These are phyloP conservation scores for Penicillium sp. DNA, from an alignment of 2,329 filamentous ascomycete genomes.

Conservation along the genomic window DNA sequence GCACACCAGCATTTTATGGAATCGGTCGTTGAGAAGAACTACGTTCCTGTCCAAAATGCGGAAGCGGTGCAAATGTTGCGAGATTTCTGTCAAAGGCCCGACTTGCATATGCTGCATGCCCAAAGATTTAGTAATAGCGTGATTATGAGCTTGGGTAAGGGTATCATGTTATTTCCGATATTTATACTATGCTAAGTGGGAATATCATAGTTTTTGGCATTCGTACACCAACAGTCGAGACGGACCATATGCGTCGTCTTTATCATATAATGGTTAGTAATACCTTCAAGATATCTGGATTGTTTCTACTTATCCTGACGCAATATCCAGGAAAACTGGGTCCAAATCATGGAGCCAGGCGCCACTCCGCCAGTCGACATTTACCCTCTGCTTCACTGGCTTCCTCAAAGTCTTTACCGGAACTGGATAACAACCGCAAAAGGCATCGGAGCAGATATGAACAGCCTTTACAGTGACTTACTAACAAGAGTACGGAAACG, in stretches of 20 bases:
- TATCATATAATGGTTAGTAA: not conserved
- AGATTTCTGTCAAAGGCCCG: not conserved
- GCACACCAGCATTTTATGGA: not conserved
- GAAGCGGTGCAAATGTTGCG: not conserved
- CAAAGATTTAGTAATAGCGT: conserved; percentile 1
- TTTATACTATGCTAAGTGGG: not conserved
- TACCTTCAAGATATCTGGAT: not conserved
- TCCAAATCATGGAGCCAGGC: not conserved
- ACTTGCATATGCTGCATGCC: not conserved
- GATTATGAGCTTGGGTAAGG: not conserved
- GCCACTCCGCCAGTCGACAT: conserved; percentile 47
- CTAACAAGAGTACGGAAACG: conserved; percentile 39
- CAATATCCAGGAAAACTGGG: not conserved
- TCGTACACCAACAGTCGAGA: not conserved
- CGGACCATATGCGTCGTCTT: not conserved
- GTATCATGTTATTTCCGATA: not conserved
- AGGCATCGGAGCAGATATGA: conserved; percentile 47
- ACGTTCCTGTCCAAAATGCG: not conserved
- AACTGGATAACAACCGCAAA: conserved; percentile 45
- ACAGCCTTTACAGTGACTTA: conserved; percentile 45
- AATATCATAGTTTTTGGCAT: not conserved
- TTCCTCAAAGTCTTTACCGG: conserved; percentile 48
- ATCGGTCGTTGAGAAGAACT: not conserved
- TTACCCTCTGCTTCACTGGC: conserved; percentile 48
- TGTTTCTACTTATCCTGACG: not conserved